Percentiles rank a stretch among this genome's conserved stretches.
Conservation (phyloP, 192 early-diverging fungal species). For the Dissophora ornata region DNA sequence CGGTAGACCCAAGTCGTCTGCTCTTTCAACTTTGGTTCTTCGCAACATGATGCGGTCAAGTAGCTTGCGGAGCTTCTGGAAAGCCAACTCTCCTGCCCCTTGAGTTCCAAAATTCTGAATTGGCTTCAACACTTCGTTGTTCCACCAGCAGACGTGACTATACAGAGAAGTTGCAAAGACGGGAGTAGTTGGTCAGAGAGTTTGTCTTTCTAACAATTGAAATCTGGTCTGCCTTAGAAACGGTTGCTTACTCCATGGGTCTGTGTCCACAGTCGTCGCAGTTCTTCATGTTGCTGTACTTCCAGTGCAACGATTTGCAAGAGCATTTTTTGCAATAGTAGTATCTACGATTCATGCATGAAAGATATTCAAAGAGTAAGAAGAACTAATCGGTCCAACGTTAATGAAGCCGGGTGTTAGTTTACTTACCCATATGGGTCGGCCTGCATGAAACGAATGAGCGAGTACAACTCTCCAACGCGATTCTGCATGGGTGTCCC, state of each 20-base stretch:
- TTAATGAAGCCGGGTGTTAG: too few relatives aligned
- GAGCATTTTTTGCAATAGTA: slow-evolving; percentile 87
- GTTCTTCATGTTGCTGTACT: slow-evolving; percentile 60
- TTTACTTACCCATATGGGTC: slow-evolving; percentile 57
- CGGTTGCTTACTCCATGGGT: slow-evolving; percentile 64
- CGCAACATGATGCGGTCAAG: slow-evolving; percentile 91
- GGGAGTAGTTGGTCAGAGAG: too few relatives aligned
- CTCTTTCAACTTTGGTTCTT: slow-evolving; percentile 89
- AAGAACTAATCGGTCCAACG: too few relatives aligned
- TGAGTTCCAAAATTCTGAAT: slow-evolving; percentile 81
- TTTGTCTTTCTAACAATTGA: too few relatives aligned
- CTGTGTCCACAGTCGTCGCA: slow-evolving; percentile 71
- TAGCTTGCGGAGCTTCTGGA: slow-evolving; percentile 78
- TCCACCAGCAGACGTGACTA: slow-evolving; percentile 88
- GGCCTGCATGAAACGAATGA: slow-evolving; percentile 88
- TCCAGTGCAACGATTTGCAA: slow-evolving; percentile 77
- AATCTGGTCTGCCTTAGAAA: too few relatives aligned
- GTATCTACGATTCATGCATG: slow-evolving; percentile 64
- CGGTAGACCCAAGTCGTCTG: slow-evolving; percentile 88
- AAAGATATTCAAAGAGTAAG: background rate
- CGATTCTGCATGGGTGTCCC: slow-evolving; percentile 96
- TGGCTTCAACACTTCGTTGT: slow-evolving; percentile 89
- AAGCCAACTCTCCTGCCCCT: slow-evolving; percentile 70
- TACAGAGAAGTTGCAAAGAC: background rate
- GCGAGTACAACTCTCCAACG: slow-evolving; percentile 92